phyloP scores from a whole-genome alignment of 495 filamentous ascomycete species.

The Cercophora scortea region DNA sequence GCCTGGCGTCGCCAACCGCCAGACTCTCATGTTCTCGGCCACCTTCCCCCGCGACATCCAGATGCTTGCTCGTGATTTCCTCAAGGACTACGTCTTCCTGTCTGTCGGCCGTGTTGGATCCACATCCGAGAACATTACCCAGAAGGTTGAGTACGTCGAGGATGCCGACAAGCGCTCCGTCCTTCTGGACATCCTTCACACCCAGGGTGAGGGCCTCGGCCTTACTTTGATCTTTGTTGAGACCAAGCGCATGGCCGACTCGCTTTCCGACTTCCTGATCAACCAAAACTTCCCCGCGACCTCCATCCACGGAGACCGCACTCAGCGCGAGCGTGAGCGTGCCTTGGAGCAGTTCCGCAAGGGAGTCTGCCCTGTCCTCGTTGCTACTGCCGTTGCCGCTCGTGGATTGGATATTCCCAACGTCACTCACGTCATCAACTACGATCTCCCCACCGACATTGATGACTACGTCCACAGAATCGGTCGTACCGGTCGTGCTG shows the following conservation, averaged over 20 bases:
- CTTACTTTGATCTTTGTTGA: conserved; percentile 97
- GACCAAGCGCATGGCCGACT: conserved; percentile 99
- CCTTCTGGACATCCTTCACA: conserved; percentile 93
- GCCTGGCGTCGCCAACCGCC: conserved; percentile 75
- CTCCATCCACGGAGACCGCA: conserved; percentile 95
- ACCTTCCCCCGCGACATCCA: conserved; percentile 99
- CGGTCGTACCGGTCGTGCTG: conserved; percentile 98
- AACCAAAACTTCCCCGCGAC: conserved; percentile 98
- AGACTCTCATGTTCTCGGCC: conserved; percentile 99
- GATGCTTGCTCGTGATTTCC: conserved; percentile 95
- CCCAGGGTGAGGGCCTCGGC: conserved; percentile 51
- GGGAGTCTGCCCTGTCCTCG: conserved; percentile 87
- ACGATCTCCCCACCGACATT: conserved; percentile 96
- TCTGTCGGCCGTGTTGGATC: conserved; percentile 98
- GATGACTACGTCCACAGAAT: conserved; percentile 99
- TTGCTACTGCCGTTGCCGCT: conserved; percentile 94
- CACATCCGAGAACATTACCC: conserved; percentile 99
- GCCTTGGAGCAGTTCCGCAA: conserved; percentile 96
- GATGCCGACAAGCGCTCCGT: conserved; percentile 96
- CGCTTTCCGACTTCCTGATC: conserved; percentile 92
- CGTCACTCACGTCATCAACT: conserved; percentile 97
- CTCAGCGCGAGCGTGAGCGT: conserved; percentile 97
- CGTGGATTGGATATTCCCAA: conserved; percentile 96
- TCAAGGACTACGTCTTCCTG: conserved; percentile 97
- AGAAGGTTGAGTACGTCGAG: conserved; percentile 97